Evolutionary conservation across 2,329 filamentous ascomycete genomes (phyloP).

Genomic region (Eurotiales sp.): DNA sequence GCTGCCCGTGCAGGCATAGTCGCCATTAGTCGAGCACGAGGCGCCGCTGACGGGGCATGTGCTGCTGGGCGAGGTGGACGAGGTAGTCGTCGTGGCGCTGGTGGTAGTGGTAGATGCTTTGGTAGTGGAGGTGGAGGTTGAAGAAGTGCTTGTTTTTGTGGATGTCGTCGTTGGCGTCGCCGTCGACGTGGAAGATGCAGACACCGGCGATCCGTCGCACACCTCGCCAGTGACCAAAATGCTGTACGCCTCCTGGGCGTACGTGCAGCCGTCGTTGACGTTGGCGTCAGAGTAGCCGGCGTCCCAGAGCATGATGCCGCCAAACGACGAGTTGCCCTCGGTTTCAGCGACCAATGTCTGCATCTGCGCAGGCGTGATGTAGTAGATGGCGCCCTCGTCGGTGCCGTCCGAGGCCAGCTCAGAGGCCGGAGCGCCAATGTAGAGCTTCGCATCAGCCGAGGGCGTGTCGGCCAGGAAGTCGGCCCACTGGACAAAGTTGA

Average conservation of each 20-base stretch:
- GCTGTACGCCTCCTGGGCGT: conserved; percentile 48
- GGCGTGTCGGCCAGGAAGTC: conserved; percentile 32
- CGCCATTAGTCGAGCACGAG: background rate
- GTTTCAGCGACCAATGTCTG: conserved; percentile 43
- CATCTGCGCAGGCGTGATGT: conserved; percentile 47
- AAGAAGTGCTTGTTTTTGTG: background rate
- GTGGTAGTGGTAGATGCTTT: background rate
- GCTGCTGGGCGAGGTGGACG: background rate
- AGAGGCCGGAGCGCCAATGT: conserved; percentile 49
- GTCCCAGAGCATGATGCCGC: conserved; percentile 60
- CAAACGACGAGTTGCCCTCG: conserved; percentile 44
- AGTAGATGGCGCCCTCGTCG: conserved; percentile 28
- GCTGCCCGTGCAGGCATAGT: conserved; percentile 5
- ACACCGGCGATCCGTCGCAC: conserved; percentile 4
- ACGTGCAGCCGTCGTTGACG: conserved; percentile 40
- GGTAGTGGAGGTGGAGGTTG: background rate
- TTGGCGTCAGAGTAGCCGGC: conserved; percentile 48
- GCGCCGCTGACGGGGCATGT: background rate
- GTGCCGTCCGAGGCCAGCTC: conserved; percentile 24
- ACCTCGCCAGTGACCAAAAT: conserved; percentile 26
- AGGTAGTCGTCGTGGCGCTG: conserved; percentile 1
- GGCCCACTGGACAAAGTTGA: conserved; percentile 48
- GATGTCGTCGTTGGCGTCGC: background rate
- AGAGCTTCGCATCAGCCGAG: conserved; percentile 48
- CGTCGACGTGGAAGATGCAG: background rate